Percentiles rank a stretch among this genome's conserved stretches.
phyloP scores from a whole-genome alignment of 2,329 filamentous ascomycete genomes.

The Cercospora sp. region DNA sequence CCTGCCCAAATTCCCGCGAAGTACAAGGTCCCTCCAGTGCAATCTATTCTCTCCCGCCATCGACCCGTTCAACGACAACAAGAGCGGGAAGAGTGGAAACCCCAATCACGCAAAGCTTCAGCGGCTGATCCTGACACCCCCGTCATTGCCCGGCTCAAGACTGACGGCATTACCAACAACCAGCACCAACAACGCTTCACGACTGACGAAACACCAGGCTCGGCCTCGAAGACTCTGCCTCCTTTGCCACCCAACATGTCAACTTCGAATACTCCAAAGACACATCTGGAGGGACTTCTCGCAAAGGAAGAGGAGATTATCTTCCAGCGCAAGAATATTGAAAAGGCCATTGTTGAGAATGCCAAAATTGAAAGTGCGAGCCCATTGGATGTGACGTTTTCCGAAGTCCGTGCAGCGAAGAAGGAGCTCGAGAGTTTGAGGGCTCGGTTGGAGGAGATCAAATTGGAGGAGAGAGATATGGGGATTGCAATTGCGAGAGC shows the following conservation, averaged over 20 bases:
- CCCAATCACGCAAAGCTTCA: conserved; percentile 29
- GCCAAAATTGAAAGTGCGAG: conserved; percentile 71
- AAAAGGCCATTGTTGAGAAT: conserved; percentile 72
- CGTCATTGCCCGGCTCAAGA: conserved; percentile 18
- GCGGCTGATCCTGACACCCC: conserved; percentile 8
- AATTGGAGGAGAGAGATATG: conserved; percentile 74
- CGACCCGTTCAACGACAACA: conserved; percentile 33
- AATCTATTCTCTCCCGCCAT: conserved; percentile 39
- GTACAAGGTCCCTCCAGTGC: conserved; percentile 29
- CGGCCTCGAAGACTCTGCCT: conserved; percentile 34
- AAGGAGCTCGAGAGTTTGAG: conserved; percentile 66
- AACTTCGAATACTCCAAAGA: conserved; percentile 21
- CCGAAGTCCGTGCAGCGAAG: conserved; percentile 56
- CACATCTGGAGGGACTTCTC: conserved; percentile 65
- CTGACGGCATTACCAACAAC: conserved; percentile 16
- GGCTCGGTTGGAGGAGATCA: conserved; percentile 69
- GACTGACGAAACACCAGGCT: conserved; percentile 17
- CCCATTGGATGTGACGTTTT: conserved; percentile 64
- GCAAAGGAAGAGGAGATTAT: conserved; percentile 64
- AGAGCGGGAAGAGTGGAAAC: conserved; percentile 33
- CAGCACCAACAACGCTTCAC: conserved; percentile 10
- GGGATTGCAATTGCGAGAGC: conserved; percentile 76
- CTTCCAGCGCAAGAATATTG: conserved; percentile 70
- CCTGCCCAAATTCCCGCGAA: conserved; percentile 41
- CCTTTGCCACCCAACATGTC: conserved; percentile 47